phyloP scores from a whole-genome alignment of 768 basidiomycete genomes.

The Hericium erinaceus region DNA sequence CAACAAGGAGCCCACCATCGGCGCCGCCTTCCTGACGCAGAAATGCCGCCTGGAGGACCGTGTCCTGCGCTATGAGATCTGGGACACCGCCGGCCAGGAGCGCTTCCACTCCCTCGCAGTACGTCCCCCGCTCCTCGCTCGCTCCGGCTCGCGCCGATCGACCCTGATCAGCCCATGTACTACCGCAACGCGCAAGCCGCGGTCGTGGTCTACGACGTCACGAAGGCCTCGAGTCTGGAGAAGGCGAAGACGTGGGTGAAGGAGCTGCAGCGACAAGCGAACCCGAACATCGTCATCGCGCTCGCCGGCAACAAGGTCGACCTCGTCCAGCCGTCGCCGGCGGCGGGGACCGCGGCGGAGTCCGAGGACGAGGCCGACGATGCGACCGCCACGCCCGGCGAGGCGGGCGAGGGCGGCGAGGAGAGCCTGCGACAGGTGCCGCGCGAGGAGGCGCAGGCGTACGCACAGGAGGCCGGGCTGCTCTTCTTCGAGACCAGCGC shows the following conservation, averaged over 20 bases:
- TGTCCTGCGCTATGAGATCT: conserved; percentile 89
- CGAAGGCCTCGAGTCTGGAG: conserved; percentile 90
- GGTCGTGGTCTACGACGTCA: conserved; percentile 97
- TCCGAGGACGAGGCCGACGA: conserved; percentile 88
- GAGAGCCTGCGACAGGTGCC: conserved; percentile 85
- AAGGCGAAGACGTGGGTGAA: conserved; percentile 99
- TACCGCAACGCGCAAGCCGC: conserved; percentile 98
- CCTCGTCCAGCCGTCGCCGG: conserved; percentile 62
- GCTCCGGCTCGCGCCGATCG: background rate
- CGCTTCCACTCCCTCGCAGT: conserved; percentile 96
- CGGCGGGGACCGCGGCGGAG: conserved; percentile 47
- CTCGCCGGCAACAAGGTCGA: conserved; percentile 97
- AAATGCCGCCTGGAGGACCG: conserved; percentile 94
- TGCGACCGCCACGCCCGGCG: conserved; percentile 81
- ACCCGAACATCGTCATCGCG: conserved; percentile 98
- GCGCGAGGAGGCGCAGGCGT: conserved; percentile 91
- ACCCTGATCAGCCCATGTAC: conserved; percentile 79
- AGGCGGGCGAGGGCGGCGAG: conserved; percentile 45
- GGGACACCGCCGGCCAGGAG: conserved; percentile 95
- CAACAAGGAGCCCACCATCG: conserved; percentile 98
- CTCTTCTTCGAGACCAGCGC: conserved; percentile 98
- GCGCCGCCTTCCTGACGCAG: conserved; percentile 92
- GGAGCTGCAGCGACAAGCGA: conserved; percentile 96
- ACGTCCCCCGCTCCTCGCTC: conserved; percentile 24
- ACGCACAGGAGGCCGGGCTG: conserved; percentile 89